Evolutionary conservation across 169 alveolate genomes (phyloP), one percentile per base, ranked within the genome.

Genomic region (Cryptosporidium bovis): DNA sequence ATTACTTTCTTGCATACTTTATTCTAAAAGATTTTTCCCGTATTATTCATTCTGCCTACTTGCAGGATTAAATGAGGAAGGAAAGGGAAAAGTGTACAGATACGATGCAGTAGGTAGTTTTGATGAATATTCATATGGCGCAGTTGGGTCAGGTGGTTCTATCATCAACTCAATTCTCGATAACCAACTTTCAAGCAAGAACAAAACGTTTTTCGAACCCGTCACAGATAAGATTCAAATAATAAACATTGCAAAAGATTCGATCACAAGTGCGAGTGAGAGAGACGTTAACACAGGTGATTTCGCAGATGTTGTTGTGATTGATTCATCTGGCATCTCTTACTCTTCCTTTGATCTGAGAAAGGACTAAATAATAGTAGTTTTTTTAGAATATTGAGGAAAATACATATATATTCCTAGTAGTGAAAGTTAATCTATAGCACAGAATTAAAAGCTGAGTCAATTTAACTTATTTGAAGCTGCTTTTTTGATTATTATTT

Each of bases 231-330:
- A 84, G 90, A 71, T 92, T 69, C 94, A 92, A 15, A 94, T 91
- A 36, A 95, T 96, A 34, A 93, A 96, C 66, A 84, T 96, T 55
- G 94, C 93, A n/a, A 95, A 94, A 66, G 98, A 96, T 89, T 94
- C 97, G 20, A 93, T 97, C 90, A 94, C 96, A 31, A 93, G 97
- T 64, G 97, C 97, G 8, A 95, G 96, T 50, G 98, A 96, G 90
- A 93, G 99, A 83, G 99, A 97, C 83, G 96, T 97, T 40, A 95
- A 95, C 90, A 96, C 98, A 58, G 98, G 99, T 33, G 98, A 95
- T 83, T 62, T 83, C 36, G 93, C 95, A 8, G 95, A 92, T 68
- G 68, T 95, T 12, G 90, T 93, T 15, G 90, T 93, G 7, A 64
- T 94, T 13, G 94, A 92, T 83, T 65, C 83, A 8, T 65, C 91